Evolutionary conservation across 768 basidiomycete genomes (phyloP).

Genomic region (Phallus indusiatus): DNA sequence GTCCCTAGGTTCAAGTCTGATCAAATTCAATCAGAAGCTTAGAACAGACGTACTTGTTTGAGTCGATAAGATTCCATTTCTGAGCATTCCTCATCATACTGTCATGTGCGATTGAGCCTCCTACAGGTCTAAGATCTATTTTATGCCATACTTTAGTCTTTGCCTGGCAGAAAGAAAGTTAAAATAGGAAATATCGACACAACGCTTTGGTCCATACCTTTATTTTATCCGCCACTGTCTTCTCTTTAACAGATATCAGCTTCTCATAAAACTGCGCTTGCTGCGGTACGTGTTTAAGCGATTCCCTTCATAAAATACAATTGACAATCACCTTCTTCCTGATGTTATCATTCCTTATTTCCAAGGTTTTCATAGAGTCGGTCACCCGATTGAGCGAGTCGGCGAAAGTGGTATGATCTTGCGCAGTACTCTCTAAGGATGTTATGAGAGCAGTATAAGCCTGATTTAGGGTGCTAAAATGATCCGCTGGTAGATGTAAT

Average conservation of each 20-base stretch:
- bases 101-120: neutral
- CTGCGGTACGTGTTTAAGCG: constrained; percentile 23
- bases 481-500: neutral
- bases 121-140: neutral
- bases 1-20: constrained; percentile 33
- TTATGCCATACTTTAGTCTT: constrained; percentile 47
- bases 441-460: constrained; percentile 61
- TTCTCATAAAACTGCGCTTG: constrained; percentile 66
- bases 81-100: constrained; percentile 75
- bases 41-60: constrained; percentile 50
- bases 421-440: constrained; percentile 49
- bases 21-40: neutral
- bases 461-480: constrained; percentile 57
- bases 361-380: constrained; percentile 51
- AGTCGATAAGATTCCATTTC: constrained; percentile 67
- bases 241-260: constrained; percentile 61
- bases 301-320: neutral
- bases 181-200: constrained; percentile 3
- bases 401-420: constrained; percentile 61
- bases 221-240: constrained; percentile 51
- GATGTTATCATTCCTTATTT: constrained; percentile 52
- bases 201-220: constrained; percentile 40
- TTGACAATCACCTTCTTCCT: constrained; percentile 49
- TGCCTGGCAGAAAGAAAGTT: constrained; percentile 27
- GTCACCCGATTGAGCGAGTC: constrained; percentile 55